Base-by-base conservation (phyloP, 805 yeast species). In the Alloascoidea hylecoeti region DNA sequence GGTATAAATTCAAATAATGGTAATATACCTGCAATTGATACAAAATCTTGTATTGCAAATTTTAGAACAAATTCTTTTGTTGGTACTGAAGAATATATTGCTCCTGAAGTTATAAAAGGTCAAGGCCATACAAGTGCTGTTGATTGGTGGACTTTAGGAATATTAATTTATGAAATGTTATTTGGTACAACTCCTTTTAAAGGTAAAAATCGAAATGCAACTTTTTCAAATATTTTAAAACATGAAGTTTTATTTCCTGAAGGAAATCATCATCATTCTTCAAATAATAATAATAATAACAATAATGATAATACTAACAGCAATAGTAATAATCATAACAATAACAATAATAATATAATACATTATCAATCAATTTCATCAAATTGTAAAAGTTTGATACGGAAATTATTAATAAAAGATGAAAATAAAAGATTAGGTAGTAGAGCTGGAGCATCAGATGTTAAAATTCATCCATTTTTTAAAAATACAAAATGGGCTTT, bases 111-210 rank as follows among this genome's bases (percentile, higher is more conserved):
- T 3, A 92, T 92, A 39, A 66, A 92, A 55, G 97, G 97, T 1
- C 83, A 88, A 48, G 98, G 98, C 2, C 99, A 92, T 50, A 89
- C 97, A 1, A 79, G 89, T 4, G 96, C 97, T 0, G 98, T 92
- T 14, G 99, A 92, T 57, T 92, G 98, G 98, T 92, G 99, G 99
- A 92, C 98, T 0, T 63, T 92, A 46, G 99, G 99, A 3, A 86
- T 92, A 15, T 68, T 92, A 49, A 64, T 86, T 16, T 94, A 75
- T 57, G 99, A 92, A 53, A 92, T 92, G 98, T 61, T 92, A 16
- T 88, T 75, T 56, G 97, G 97, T 1, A 81, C 85, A 5, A 92
- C 98, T 0, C 99, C 99, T 2, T 92, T 89, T 61, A 92, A 92
- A 60, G 98, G 98, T 4, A 64, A 73, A 27, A 85, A 78, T 46